Evolutionary conservation across 148 eudicot genomes (phyloP).

Genomic region (Chenopodium suecicum): DNA sequence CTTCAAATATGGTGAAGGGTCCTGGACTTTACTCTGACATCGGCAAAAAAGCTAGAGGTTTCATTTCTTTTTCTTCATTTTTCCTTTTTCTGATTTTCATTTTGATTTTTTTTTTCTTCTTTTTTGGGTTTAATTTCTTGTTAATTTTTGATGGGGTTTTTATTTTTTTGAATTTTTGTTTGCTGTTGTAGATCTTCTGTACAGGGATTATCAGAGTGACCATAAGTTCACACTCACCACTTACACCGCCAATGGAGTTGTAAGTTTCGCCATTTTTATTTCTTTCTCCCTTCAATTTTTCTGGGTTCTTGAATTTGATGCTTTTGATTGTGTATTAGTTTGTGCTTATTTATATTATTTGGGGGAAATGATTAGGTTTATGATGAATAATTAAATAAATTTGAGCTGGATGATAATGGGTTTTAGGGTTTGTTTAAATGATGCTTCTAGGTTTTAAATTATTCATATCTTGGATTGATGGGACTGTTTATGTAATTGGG

Average conservation of each 20-base stretch:
- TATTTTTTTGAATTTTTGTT: no score
- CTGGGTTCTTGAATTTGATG: neutral
- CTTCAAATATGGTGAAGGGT: slow-evolving; percentile 62
- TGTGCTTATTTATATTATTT: no score
- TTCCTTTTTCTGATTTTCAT: no score
- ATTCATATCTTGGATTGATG: neutral
- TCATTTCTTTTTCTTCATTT: neutral
- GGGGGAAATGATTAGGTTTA: neutral
- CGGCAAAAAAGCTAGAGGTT: slow-evolving; percentile 88
- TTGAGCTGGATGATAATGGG: neutral
- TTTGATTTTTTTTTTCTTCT: neutral
- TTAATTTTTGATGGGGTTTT: neutral
- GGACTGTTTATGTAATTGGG: neutral
- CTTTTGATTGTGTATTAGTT: neutral
- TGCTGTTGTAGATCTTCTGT: slow-evolving; percentile 61
- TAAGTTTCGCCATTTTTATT: slow-evolving; percentile 29
- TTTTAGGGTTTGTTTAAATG: neutral
- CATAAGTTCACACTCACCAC: slow-evolving; percentile 82
- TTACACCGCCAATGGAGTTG: slow-evolving; percentile 63
- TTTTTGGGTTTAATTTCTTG: neutral
- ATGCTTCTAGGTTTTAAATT: neutral
- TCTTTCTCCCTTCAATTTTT: neutral
- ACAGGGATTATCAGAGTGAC: slow-evolving; percentile 77
- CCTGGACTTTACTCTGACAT: slow-evolving; percentile 94
- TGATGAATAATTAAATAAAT: neutral